Evolutionary conservation across 768 basidiomycete genomes (phyloP), one percentile per base, ranked within the genome.

Genomic region (Mycena sanguinolenta): DNA sequence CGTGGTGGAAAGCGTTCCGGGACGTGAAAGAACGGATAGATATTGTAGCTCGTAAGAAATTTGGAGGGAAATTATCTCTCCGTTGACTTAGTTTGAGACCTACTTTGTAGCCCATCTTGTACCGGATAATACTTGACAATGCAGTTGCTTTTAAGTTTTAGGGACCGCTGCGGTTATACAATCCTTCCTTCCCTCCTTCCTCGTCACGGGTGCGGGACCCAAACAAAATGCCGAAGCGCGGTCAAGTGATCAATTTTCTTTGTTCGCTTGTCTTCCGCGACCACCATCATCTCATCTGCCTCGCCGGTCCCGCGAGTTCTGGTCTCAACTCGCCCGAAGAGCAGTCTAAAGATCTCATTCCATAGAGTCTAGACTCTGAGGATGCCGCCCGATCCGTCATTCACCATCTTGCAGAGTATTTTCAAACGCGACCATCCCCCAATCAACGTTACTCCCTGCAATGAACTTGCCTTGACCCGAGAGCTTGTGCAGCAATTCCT

Each of bases 1-100:
- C 88, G 44, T 97, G 95, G 96, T 97, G 95, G 95, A 84, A 81
- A 59, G 88, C 91, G 9, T 96, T 94, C 81, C 82, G 87, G 67
- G 87, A 87, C 34, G 90, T 95, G 3, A 94, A 91, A 81, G 82
- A 75, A 16, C 84, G 83, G 74, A 88, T 96, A 80, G 92, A 95
- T 73, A 82, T 79, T n/a, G 85, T 90, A 25, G 87, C 88, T 7
- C 84, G 86, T 70, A 87, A 86, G 78, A 88, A 88, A 67, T 96
- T 94, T 77, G 95, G 95, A 36, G 94, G 95, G 1, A 81, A 82
- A 13, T 77, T 96, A 69, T 90, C 86, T 3, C 80, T 94, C 72
- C 88, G 81, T 65, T 94, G 78, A 86, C 36, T 34, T 30, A 69
- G 67, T 68, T 67, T 93, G n/a, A n/a, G n/a, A n/a, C n/a, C 77